Percentiles rank a stretch among this genome's conserved stretches.
Evolutionary conservation across 176 grass and related monocot genomes (phyloP).

Genomic region (Triticum urartu): DNA sequence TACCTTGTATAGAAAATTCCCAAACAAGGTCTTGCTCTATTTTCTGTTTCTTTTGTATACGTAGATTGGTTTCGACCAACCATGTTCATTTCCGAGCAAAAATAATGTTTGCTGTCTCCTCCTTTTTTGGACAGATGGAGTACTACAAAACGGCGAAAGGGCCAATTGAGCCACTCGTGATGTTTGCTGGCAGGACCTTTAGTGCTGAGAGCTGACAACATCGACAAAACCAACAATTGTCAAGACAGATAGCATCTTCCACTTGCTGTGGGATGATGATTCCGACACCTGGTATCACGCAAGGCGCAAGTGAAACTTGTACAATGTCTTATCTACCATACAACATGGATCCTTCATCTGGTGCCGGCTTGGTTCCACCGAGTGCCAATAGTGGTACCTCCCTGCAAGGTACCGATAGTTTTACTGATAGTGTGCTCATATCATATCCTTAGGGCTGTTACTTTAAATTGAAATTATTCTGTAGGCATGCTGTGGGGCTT

Average conservation of each 20-base stretch:
- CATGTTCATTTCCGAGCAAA: background rate
- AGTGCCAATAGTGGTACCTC: constrained; percentile 48
- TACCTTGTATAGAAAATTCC: constrained; percentile 52
- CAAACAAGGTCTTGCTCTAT: constrained; percentile 44
- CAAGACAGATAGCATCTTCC: constrained; percentile 56
- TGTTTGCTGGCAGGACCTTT: constrained; percentile 41
- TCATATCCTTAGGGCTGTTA: background rate
- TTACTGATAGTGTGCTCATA: constrained; percentile 2
- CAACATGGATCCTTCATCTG: constrained; percentile 38
- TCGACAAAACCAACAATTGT: constrained; percentile 43
- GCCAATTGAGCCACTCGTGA: too few species aligned
- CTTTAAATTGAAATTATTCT: too few species aligned
- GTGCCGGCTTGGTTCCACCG: constrained; percentile 49
- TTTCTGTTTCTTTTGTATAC: background rate
- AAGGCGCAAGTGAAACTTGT: constrained; percentile 50
- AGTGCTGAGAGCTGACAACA: constrained; percentile 32
- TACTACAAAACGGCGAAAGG: constrained; percentile 48
- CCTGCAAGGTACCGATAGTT: constrained; percentile 34
- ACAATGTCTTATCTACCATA: constrained; percentile 49
- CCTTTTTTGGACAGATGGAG: constrained; percentile 57
- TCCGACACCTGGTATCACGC: constrained; percentile 73
- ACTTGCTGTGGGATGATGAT: constrained; percentile 67
- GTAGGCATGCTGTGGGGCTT: constrained; percentile 5
- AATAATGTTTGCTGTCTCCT: constrained; percentile 21
- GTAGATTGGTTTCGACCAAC: background rate